Evolutionary conservation across 164 flowering plant genomes (phyloP).

Genomic region (Sextonia rubra): DNA sequence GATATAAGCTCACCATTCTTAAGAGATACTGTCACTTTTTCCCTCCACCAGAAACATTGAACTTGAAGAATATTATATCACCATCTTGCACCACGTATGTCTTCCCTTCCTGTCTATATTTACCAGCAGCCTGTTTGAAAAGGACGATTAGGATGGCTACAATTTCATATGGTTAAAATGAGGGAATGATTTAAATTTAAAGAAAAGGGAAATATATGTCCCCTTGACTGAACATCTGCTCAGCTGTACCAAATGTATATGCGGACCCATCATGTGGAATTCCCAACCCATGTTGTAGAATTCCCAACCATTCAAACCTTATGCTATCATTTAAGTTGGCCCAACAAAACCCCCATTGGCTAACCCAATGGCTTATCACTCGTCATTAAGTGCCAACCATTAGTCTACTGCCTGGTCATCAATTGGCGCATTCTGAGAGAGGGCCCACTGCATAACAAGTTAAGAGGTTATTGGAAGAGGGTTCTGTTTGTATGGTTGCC

Average conservation of each 20-base stretch:
- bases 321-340: too few relatives aligned
- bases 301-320: neutral
- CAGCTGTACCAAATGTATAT: neutral
- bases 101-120: conserved; percentile 93
- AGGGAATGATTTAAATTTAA: too few relatives aligned
- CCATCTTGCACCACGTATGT: conserved; percentile 93
- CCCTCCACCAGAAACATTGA: conserved; percentile 95
- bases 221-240: neutral
- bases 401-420: too few relatives aligned
- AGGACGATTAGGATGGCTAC: neutral
- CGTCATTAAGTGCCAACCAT: too few relatives aligned
- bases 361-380: too few relatives aligned
- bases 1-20: neutral
- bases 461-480: too few relatives aligned
- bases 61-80: conserved; percentile 94
- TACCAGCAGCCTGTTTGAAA: conserved; percentile 75
- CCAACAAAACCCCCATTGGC: too few relatives aligned
- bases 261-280: neutral
- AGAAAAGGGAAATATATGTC: neutral
- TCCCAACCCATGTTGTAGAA: neutral
- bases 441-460: too few relatives aligned
- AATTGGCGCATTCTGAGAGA: too few relatives aligned
- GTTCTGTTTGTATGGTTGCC: too few relatives aligned
- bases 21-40: conserved; percentile 54
- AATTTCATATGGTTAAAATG: neutral